phyloP scores from a whole-genome alignment of 129 eudicot species.

The Sambucus nigra region DNA sequence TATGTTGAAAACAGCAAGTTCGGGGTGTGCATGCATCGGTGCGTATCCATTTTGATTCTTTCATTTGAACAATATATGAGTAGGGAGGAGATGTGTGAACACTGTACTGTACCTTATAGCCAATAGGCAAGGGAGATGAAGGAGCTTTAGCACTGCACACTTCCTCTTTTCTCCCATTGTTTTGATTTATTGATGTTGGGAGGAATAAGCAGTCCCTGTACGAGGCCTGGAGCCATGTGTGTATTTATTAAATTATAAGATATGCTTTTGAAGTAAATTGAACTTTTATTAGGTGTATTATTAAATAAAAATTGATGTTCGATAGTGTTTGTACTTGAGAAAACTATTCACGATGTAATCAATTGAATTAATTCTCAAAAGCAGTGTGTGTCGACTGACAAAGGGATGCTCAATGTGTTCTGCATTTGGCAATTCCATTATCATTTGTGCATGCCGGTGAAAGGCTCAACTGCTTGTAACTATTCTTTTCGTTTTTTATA shows the following conservation, averaged over 20 bases:
- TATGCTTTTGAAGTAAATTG: background rate
- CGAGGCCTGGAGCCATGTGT: background rate
- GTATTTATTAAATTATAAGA: background rate
- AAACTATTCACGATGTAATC: too few relatives aligned
- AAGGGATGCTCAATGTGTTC: too few relatives aligned
- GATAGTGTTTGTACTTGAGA: too few relatives aligned
- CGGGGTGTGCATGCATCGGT: background rate
- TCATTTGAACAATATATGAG: background rate
- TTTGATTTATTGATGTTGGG: conserved; percentile 1
- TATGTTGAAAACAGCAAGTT: background rate
- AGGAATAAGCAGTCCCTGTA: conserved; percentile 1
- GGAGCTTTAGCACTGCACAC: background rate
- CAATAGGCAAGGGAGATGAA: background rate
- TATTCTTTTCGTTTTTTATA: too few relatives aligned
- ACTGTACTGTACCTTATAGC: background rate
- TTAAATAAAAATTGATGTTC: too few relatives aligned
- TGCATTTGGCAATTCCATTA: too few relatives aligned
- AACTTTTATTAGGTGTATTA: too few relatives aligned
- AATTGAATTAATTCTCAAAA: too few relatives aligned
- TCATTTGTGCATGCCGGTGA: too few relatives aligned
- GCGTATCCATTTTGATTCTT: background rate
- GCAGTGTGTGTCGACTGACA: too few relatives aligned
- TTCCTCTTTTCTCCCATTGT: background rate
- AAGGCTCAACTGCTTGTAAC: too few relatives aligned
- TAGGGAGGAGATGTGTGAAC: background rate